Base-by-base conservation (phyloP, 2,329 filamentous ascomycete genomes). In the Trichoderma simmonsii region DNA sequence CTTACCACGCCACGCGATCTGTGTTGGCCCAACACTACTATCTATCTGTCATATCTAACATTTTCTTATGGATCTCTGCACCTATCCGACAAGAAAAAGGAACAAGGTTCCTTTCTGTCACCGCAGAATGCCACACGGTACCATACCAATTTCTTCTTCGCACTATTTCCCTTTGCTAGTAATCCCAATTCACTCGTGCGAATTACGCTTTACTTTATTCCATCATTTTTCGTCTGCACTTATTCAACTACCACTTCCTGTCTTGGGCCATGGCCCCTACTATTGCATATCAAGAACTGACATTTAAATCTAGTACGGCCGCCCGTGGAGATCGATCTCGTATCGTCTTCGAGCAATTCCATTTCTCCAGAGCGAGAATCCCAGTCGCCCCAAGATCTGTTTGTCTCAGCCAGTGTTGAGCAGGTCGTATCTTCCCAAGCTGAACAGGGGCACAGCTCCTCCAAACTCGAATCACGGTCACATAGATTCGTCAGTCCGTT, bases 401-500 rank as follows among this genome's bases (percentile, higher is more conserved):
- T 74, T 36, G 73, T 74, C 32, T 62, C 71, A 36, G 63, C 71
- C 56, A 62, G 68, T 48, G 43, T 59, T 24, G 72, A 72, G 26
- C n/a, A 67, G 9, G 11, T 12, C 57, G 57, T 57, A 21, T 11
- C 30, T 39, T 32, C 64, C 30, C 73, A 68, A n/a, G 39, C 57
- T 63, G 68, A 75, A 61, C 68, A 72, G 15, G 63, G 71, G 32
- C 72, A 43, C 8, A 11, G 66, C 11, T 73, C 71, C 43, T 70
- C 68, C 39, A 74, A 21, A 64, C 26, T 66, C 57, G 70, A 63
- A 6, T 59, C 70, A 21, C 15, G 59, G 1, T 43, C 39, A 43
- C 59, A 26, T 62, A 18, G 26, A 32, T 71, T 79, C 24, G 61
- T 74, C 32, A 82, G 79, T 66, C 81, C 81, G 2, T 82, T 82